These are phyloP conservation scores for Ophiocordyceps camponoti-floridani DNA, from an alignment of 2,329 filamentous ascomycete species.

Conservation along the genomic window DNA sequence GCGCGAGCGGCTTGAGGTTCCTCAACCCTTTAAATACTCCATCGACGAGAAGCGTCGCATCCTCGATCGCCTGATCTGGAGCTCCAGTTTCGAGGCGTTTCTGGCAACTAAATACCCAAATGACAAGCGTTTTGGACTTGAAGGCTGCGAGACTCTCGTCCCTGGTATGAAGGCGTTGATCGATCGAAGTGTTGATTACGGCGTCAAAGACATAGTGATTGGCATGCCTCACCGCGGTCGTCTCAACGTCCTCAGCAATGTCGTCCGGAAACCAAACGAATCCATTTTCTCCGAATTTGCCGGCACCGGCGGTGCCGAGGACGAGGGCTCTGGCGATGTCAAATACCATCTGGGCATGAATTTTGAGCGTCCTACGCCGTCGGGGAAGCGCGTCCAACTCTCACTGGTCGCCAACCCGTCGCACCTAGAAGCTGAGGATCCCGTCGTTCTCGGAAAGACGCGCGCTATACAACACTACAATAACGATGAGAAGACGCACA, in stretches of 20 bases:
- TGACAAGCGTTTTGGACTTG: constrained; percentile 96
- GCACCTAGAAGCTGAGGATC: constrained; percentile 94
- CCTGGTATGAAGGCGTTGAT: constrained; percentile 99
- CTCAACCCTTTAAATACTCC: constrained; percentile 89
- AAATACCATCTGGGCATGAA: constrained; percentile 99
- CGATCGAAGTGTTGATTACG: constrained; percentile 94
- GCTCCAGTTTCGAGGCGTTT: constrained; percentile 92
- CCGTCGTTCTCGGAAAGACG: constrained; percentile 93
- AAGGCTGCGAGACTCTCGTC: constrained; percentile 91
- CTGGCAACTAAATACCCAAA: constrained; percentile 96
- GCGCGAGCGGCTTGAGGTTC: constrained; percentile 83
- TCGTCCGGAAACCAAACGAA: constrained; percentile 97
- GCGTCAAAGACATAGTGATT: constrained; percentile 97
- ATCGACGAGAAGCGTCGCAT: constrained; percentile 97
- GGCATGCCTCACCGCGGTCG: constrained; percentile 98
- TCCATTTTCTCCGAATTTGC: constrained; percentile 99
- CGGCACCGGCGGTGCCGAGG: constrained; percentile 68
- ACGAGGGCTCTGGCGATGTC: constrained; percentile 95
- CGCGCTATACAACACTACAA: constrained; percentile 98
- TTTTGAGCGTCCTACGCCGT: constrained; percentile 95
- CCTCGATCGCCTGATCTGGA: constrained; percentile 95
- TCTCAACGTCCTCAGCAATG: constrained; percentile 94
- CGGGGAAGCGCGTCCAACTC: constrained; percentile 96
- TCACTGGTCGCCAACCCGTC: constrained; percentile 97
- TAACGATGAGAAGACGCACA: constrained; percentile 79